phyloP scores from a whole-genome alignment of 805 yeast genomes.

The Wickerhamiella shivajii region DNA sequence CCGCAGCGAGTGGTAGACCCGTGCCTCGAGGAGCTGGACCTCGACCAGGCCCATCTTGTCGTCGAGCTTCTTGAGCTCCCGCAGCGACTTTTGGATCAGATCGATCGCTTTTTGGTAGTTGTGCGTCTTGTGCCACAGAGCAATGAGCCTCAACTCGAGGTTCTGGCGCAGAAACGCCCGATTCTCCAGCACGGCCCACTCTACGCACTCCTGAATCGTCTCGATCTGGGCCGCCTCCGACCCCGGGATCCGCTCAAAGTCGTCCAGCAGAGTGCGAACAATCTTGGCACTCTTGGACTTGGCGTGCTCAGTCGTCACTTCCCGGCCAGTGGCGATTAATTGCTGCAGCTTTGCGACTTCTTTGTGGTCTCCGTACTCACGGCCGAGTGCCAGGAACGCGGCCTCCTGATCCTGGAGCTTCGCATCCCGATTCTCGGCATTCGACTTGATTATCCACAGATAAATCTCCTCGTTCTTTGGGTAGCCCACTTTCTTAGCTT shows the following conservation, averaged over 20 bases:
- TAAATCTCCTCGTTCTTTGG: conserved; percentile 7
- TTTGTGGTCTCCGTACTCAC: conserved; percentile 39
- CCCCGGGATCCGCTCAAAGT: conserved; percentile 47
- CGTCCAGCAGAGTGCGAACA: conserved; percentile 65
- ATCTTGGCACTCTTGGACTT: conserved; percentile 92
- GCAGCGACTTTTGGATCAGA: conserved; percentile 54
- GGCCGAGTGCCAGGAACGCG: conserved; percentile 64
- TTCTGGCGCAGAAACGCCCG: conserved; percentile 82
- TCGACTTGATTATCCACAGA: conserved; percentile 12
- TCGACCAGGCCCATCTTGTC: conserved; percentile 92
- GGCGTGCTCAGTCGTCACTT: conserved; percentile 63
- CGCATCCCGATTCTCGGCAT: conserved; percentile 26
- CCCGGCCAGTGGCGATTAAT: conserved; percentile 55
- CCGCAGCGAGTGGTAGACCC: conserved; percentile 80
- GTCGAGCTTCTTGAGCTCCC: conserved; percentile 84
- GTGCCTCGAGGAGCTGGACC: conserved; percentile 81
- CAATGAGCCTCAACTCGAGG: conserved; percentile 68
- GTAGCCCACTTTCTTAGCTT: conserved; percentile 7
- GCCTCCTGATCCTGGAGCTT: conserved; percentile 43
- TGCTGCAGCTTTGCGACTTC: conserved; percentile 38
- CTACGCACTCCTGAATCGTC: conserved; percentile 65
- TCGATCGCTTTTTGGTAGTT: conserved; percentile 55
- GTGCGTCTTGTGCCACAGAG: conserved; percentile 52
- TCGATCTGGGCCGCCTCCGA: conserved; percentile 52
- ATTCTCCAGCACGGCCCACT: conserved; percentile 74